Conservation (phyloP, 805 yeast genomes). For the Blastobotrys attinorum region DNA sequence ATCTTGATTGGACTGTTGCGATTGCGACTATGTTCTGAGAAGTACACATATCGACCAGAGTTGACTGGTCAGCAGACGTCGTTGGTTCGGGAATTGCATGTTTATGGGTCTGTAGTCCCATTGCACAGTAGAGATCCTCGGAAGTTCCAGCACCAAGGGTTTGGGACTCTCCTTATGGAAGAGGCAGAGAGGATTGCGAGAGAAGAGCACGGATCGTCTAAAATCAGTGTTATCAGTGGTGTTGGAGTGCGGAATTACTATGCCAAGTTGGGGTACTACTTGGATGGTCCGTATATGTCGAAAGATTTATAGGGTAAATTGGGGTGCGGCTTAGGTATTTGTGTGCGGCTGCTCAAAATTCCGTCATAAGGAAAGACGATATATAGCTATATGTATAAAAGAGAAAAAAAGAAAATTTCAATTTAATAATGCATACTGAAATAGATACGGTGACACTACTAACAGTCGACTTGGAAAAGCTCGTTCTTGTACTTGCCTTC, state of each 20-base stretch:
- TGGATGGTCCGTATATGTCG: conserved; percentile 99
- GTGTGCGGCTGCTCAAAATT: too few species aligned
- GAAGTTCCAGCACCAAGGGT: conserved; percentile 98
- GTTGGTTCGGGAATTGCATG: conserved; percentile 94
- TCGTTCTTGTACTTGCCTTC: conserved; percentile 23
- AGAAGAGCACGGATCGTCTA: conserved; percentile 88
- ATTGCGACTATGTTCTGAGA: conserved; percentile 79
- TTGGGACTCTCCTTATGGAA: conserved; percentile 95
- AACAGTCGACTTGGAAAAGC: conserved; percentile 25
- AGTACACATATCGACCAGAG: conserved; percentile 86
- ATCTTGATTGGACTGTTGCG: conserved; percentile 86
- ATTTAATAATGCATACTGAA: neutral
- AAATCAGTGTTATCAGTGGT: conserved; percentile 91
- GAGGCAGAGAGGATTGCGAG: conserved; percentile 94
- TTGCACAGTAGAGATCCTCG: conserved; percentile 93
- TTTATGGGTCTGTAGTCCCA: conserved; percentile 96
- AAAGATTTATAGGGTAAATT: conserved; percentile 35
- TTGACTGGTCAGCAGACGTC: conserved; percentile 78
- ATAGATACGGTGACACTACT: neutral
- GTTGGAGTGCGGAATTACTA: conserved; percentile 97
- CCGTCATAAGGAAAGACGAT: neutral
- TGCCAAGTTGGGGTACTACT: conserved; percentile 78
- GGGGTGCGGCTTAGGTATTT: too few species aligned
- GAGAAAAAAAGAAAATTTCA: too few species aligned
- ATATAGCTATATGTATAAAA: neutral